A percentile compares a stretch with the other conserved stretches of the same genome.
phyloP scores from a whole-genome alignment of 208 protist genomes.

The Lotmaria passim region DNA sequence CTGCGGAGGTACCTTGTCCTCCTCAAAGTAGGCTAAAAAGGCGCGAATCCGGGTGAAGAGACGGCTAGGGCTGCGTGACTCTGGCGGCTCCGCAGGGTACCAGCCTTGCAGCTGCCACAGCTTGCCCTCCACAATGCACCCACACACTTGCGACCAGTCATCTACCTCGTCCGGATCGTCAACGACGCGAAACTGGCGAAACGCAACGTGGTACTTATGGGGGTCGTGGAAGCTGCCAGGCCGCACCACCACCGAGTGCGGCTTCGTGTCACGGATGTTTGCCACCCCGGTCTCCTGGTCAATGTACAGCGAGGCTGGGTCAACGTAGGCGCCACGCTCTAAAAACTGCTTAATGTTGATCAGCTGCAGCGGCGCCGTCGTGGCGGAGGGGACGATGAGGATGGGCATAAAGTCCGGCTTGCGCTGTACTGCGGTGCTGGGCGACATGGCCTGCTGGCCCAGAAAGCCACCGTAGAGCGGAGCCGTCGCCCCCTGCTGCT shows the following conservation, averaged over 20 bases:
- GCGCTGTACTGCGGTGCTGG: constrained; percentile 47
- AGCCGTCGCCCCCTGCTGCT: constrained; percentile 9
- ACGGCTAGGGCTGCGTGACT: constrained; percentile 50
- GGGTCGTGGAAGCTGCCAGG: constrained; percentile 75
- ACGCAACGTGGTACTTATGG: constrained; percentile 72
- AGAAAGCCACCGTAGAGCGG: constrained; percentile 33
- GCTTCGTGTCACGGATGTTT: constrained; percentile 76
- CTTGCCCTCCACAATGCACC: constrained; percentile 78
- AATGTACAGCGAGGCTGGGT: constrained; percentile 74
- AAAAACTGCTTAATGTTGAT: constrained; percentile 86
- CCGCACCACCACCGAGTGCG: constrained; percentile 69
- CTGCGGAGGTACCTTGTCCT: constrained; percentile 80
- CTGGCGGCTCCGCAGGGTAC: constrained; percentile 50
- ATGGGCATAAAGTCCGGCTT: constrained; percentile 86
- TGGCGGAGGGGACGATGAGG: constrained; percentile 73
- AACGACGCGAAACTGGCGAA: constrained; percentile 75
- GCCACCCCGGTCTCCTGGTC: constrained; percentile 70
- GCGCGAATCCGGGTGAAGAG: constrained; percentile 78
- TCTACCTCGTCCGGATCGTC: constrained; percentile 75
- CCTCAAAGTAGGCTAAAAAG: constrained; percentile 90
- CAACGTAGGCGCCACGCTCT: constrained; percentile 77
- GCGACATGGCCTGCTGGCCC: constrained; percentile 39
- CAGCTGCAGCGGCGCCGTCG: constrained; percentile 81
- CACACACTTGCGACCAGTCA: constrained; percentile 88
- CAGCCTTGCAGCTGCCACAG: constrained; percentile 81